phyloP scores from a whole-genome alignment of 2,329 filamentous ascomycete genomes.

The Pezicula rhizophila region DNA sequence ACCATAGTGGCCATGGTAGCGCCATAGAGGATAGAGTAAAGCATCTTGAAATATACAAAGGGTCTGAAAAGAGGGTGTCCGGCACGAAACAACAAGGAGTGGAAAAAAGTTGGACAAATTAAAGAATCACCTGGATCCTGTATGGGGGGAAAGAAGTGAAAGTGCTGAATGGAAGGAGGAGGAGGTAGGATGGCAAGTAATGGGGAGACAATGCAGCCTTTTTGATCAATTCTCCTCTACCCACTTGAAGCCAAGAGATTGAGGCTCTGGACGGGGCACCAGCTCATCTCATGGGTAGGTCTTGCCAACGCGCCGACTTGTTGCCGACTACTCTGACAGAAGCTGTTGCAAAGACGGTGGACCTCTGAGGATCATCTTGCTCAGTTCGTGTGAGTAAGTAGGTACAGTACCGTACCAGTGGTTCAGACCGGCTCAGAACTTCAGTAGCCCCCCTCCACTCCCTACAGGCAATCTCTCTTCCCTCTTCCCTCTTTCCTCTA shows the following conservation, averaged over 20 bases:
- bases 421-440: no score
- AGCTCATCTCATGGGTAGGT: background rate
- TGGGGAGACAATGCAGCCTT: constrained; percentile 5
- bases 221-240: constrained; percentile 1
- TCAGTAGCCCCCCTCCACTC: no score
- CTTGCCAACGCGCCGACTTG: constrained; percentile 5
- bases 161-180: constrained; percentile 13
- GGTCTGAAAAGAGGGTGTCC: constrained; percentile 14
- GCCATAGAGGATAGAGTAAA: constrained; percentile 26
- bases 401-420: no score
- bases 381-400: background rate
- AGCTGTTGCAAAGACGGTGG: constrained; percentile 13
- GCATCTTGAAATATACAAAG: constrained; percentile 29
- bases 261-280: background rate
- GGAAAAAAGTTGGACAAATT: constrained; percentile 21
- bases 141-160: constrained; percentile 14
- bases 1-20: constrained; percentile 30
- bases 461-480: no score
- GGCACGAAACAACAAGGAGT: constrained; percentile 27
- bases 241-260: background rate
- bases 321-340: constrained; percentile 12
- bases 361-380: constrained; percentile 3
- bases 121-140: constrained; percentile 19
- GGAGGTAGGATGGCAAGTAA: constrained; percentile 1
- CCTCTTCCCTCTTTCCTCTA: background rate